Base-by-base conservation (phyloP, 495 filamentous ascomycete genomes). In the Lichenothelia convexa region DNA sequence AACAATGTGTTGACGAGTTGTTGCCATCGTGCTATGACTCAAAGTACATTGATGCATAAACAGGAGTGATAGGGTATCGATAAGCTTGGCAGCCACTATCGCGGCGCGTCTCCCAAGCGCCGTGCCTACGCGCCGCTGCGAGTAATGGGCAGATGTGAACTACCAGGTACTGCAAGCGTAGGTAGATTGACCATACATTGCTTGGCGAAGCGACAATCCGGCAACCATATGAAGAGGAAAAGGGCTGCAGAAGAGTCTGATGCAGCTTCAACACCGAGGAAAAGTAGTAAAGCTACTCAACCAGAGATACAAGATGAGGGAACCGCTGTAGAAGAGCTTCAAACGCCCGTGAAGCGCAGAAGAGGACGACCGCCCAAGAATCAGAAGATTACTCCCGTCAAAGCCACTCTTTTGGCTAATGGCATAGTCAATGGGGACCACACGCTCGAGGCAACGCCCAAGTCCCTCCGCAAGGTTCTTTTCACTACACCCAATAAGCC, bases 381-480 rank as follows among this genome's bases (percentile, higher is more conserved):
- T 13, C 35, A 13, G 4, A 2, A 21, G 35, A 0, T 38, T 26
- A 18, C 8, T 26, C n/a, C n/a, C 23, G 11, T 27, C 20, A 12
- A 9, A 5, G 23, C 41, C 11, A 22, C 30, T 5, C 38, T 38
- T 5, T 38, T 38, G 16, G 33, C n/a, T 4, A 48, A 45, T 32
- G 37, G 27, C 5, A 11, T 15, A 24, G 5, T 18, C 11, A 48
- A 45, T 35, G 38, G 43, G 15, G 13, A 32, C 5, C n/a, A 12
- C 5, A 29, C 20, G 6, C 32, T 18, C 8, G 31, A 33, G 8
- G 11, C 8, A n/a, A 48, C 45, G 30, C 45, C 45, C 7, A 45
- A 37, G 35, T 45, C 45, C 18, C 39, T 39, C 16, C 27, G 45
- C n/a, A 48, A 45, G 23, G 45, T 48, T 23, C 35, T 48, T 6